Conservation (phyloP, 1,284 basidiomycete species). For the Waitea zeae region DNA sequence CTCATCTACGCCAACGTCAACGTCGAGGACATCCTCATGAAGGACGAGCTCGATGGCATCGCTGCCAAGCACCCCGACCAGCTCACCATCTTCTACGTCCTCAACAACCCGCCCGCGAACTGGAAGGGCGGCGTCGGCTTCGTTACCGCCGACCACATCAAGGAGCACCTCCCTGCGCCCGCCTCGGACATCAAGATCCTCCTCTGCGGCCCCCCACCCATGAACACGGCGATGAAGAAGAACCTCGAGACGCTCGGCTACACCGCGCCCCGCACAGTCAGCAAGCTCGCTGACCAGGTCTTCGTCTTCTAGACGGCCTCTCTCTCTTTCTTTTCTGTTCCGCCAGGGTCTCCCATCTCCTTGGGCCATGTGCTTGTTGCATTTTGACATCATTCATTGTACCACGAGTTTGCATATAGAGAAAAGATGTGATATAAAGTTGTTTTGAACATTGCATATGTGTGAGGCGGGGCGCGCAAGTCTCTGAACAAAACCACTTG, state of each 20-base stretch:
- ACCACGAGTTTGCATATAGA: slow-evolving; percentile 44
- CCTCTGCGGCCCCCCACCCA: slow-evolving; percentile 52
- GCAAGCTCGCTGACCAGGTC: slow-evolving; percentile 89
- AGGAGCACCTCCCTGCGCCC: slow-evolving; percentile 50
- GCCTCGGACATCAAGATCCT: slow-evolving; percentile 63
- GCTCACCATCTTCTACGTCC: slow-evolving; percentile 80
- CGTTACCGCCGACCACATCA: slow-evolving; percentile 87
- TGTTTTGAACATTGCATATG: too few relatives aligned
- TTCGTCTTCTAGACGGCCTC: slow-evolving; percentile 9
- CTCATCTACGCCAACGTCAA: slow-evolving; percentile 96
- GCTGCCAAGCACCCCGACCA: slow-evolving; percentile 45
- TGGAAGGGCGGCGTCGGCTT: slow-evolving; percentile 90
- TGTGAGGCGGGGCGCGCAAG: too few relatives aligned
- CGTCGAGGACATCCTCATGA: slow-evolving; percentile 76
- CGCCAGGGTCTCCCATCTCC: slow-evolving; percentile 1
- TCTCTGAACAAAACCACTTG: too few relatives aligned
- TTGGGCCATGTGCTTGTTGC: too few relatives aligned
- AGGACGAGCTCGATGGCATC: slow-evolving; percentile 73
- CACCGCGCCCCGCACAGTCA: slow-evolving; percentile 77
- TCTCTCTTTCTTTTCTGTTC: slow-evolving; percentile 1
- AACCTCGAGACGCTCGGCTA: slow-evolving; percentile 80
- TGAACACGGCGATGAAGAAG: slow-evolving; percentile 20
- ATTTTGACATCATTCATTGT: too few relatives aligned
- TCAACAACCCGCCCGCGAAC: slow-evolving; percentile 79
- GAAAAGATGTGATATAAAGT: too few relatives aligned